Conservation (phyloP, 2,329 filamentous ascomycete genomes). For the Neodidymelliopsis sp. region DNA sequence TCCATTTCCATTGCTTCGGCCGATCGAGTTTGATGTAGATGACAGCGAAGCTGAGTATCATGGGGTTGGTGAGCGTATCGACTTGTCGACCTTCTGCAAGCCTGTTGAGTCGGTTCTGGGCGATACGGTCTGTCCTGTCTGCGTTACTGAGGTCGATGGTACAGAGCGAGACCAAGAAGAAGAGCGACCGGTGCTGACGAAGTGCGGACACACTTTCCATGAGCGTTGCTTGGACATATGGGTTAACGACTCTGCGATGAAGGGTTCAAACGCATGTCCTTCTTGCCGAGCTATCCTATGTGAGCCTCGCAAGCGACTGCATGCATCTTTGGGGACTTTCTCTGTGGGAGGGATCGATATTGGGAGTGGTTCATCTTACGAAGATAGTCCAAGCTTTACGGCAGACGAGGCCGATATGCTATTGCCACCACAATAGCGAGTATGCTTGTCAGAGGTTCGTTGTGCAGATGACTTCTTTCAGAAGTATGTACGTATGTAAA, state of each 20-base stretch:
- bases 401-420: not conserved
- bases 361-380: not conserved
- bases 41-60: conserved; percentile 7
- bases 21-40: not conserved
- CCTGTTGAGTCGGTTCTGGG: not conserved
- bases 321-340: not conserved
- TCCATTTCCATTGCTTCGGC: not conserved
- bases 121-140: not conserved
- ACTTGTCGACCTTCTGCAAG: not conserved
- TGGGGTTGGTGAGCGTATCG: not conserved
- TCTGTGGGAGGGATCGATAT: no score
- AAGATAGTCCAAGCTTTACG: not conserved
- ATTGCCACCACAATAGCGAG: not conserved
- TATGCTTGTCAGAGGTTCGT: no score
- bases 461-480: no score
- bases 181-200: not conserved
- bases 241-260: conserved; percentile 15
- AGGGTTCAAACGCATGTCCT: conserved; percentile 12
- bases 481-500: no score
- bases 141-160: not conserved
- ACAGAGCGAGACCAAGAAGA: not conserved
- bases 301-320: not conserved
- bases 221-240: conserved; percentile 4
- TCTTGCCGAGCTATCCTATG: conserved; percentile 15
- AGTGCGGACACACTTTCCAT: conserved; percentile 12